These are phyloP conservation scores for Aspergillus vadensis DNA, from an alignment of 2,329 filamentous ascomycete species.

Conservation along the genomic window DNA sequence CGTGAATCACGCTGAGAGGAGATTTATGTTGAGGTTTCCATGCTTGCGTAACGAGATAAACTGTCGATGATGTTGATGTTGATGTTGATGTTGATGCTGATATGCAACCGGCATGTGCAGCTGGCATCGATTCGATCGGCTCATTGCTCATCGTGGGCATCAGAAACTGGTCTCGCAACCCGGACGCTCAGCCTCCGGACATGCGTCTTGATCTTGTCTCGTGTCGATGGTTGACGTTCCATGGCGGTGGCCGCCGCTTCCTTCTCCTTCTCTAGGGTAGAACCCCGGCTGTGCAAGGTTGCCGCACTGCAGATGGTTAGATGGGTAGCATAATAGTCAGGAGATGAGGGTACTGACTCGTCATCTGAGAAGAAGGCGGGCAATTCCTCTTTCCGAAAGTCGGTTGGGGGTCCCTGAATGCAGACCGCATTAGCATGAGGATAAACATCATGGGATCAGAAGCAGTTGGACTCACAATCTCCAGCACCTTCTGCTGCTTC, in stretches of 20 bases:
- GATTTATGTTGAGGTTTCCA: background rate
- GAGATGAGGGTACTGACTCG: slow-evolving; percentile 35
- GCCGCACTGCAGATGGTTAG: slow-evolving; percentile 38
- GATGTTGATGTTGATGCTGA: too few species aligned
- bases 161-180: slow-evolving; percentile 23
- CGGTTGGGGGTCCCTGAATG: slow-evolving; percentile 43
- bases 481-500: slow-evolving; percentile 33
- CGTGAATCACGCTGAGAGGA: background rate
- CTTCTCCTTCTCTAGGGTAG: slow-evolving; percentile 30
- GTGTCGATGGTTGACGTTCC: slow-evolving; percentile 30
- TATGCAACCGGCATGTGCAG: background rate
- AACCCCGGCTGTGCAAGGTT: slow-evolving; percentile 35
- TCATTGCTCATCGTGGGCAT: slow-evolving; percentile 18
- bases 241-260: slow-evolving; percentile 28
- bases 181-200: slow-evolving; percentile 35
- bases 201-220: slow-evolving; percentile 32
- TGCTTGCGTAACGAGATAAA: background rate
- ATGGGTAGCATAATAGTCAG: slow-evolving; percentile 15
- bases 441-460: background rate
- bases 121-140: slow-evolving; percentile 5
- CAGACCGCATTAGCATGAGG: background rate
- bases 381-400: slow-evolving; percentile 47
- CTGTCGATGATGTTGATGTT: background rate
- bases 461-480: slow-evolving; percentile 34
- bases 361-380: slow-evolving; percentile 43